Base-by-base conservation (phyloP, 257 asterid genomes). In the Gentiana straminea region DNA sequence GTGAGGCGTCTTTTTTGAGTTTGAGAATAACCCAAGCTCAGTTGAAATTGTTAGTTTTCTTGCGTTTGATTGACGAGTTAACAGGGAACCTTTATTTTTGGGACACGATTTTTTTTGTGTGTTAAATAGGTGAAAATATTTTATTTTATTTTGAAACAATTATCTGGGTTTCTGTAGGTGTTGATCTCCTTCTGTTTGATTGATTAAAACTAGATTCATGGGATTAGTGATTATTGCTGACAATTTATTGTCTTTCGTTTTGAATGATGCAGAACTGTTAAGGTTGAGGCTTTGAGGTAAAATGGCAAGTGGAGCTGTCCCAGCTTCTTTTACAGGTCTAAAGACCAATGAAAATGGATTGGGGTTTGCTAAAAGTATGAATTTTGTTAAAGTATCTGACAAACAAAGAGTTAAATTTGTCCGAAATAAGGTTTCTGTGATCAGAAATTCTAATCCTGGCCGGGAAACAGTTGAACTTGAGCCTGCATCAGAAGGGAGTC, bases 401-500 rank as follows among this genome's bases (percentile, higher is more conserved):
- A 52, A 70, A 77, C 86, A 74, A 55, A 80, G 86, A 84, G 76
- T 84, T 58, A 86, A 79, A 65, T 85, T 76, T 66, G 76, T 83
- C 38, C 75, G 86, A 59, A 71, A 74, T 34, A 81, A 76, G 79
- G 79, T 85, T 66, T 74, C 78, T 45, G 81, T 75, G 69, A 77
- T 92, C 63, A 80, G 75, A 63, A 88, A 78, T 68, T 84, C 95
- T 33, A 85, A 70, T 59, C 83, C 88, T 38, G 86, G 84, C 55
- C 76, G 79, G n/a, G 95, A 90, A 46, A 90, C 94, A 59, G 94
- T 78, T 64, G 89, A 85, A 63, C 87, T 92, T 58, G 86, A 83
- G 79, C 89, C 91, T 66, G 99, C 95, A 36, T 88, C 97, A 37
- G 94, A 76, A 63, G 99, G 97, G 68, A 92, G 99, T 74, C 86